Base-by-base conservation (phyloP, 305 asterid species). In the Solanum hybrid region DNA sequence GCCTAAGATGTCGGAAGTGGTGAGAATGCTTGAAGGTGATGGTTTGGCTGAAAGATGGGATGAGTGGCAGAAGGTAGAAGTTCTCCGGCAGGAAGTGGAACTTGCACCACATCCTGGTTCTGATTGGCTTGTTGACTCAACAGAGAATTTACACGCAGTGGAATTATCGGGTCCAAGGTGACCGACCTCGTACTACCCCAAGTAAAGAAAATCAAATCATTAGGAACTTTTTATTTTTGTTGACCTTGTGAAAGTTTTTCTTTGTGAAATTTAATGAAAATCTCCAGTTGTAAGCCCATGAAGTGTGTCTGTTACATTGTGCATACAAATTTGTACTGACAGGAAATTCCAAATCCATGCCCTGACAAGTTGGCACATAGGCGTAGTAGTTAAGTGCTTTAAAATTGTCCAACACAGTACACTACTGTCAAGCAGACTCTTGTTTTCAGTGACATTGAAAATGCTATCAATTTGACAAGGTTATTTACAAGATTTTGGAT, bases 31-130 rank as follows among this genome's bases (percentile, higher is more conserved):
- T 26, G 99, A 95, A 92, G 99, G 99, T 4, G 97, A 95, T 37
- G 98, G 99, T 22, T 90, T 97, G 94, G 98, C 96, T 1, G 98
- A 96, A 93, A 94, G 94, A 82, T 97, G 99, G 99, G 96, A 95
- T 73, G 98, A 96, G 93, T 97, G 99, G 98, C 99, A 96, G 93
- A 95, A 95, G 93, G 97, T 94, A 17, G 99, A 97, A 91, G 94
- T 96, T 89, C 96, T 94, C 83, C 93, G 97, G 2, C 98, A 93
- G 65, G 99, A 95, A 89, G 93, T 93, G 81, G 95, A 89, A 89
- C 93, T 93, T 51, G 92, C 92, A 51, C 95, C 94, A 5, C 93
- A 92, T 73, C 92, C 95, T 3, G 92, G 85, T 89, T 93, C 95
- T 1, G 98, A 95, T 83, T 95, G 98, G 98, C 93, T 94, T 10